phyloP scores from a whole-genome alignment of 805 yeast species.

The Schwanniomyces sp. region DNA sequence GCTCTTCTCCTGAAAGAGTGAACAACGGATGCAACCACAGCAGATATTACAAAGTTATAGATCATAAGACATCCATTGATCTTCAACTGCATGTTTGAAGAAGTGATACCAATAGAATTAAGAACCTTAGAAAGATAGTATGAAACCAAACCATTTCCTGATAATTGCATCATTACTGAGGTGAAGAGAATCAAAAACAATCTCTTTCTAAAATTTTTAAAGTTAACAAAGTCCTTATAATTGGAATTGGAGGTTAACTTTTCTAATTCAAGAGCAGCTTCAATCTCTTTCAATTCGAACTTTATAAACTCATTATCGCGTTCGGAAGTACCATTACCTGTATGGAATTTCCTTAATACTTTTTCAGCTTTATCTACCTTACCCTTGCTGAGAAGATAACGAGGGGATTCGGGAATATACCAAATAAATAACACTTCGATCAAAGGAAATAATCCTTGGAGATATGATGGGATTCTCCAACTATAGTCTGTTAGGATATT shows the following conservation, averaged over 20 bases:
- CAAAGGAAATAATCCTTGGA: conserved; percentile 50
- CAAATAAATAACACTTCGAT: conserved; percentile 35
- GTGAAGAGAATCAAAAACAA: conserved; percentile 31
- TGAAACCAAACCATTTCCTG: conserved; percentile 56
- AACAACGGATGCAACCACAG: conserved; percentile 15
- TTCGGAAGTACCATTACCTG: conserved; percentile 35
- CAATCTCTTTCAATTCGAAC: conserved; percentile 41
- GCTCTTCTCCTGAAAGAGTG: conserved; percentile 25
- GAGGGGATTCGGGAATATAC: conserved; percentile 51
- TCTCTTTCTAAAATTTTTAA: conserved; percentile 43
- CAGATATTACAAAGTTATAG: conserved; percentile 39
- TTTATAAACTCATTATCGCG: conserved; percentile 26
- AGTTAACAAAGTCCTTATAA: conserved; percentile 38
- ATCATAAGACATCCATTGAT: conserved; percentile 52
- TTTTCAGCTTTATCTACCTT: conserved; percentile 42
- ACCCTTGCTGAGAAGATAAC: conserved; percentile 42
- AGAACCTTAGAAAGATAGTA: conserved; percentile 50
- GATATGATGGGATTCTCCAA: conserved; percentile 56
- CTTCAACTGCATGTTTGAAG: conserved; percentile 41
- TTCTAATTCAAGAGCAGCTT: conserved; percentile 41
- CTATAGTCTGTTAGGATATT: conserved; percentile 30
- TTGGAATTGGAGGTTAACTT: conserved; percentile 26
- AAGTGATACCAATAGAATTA: conserved; percentile 51
- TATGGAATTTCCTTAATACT: conserved; percentile 40
- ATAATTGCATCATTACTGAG: conserved; percentile 41